Evolutionary conservation across 2,329 filamentous ascomycete species (phyloP).

Genomic region (Zymoseptoria pseudotritici): DNA sequence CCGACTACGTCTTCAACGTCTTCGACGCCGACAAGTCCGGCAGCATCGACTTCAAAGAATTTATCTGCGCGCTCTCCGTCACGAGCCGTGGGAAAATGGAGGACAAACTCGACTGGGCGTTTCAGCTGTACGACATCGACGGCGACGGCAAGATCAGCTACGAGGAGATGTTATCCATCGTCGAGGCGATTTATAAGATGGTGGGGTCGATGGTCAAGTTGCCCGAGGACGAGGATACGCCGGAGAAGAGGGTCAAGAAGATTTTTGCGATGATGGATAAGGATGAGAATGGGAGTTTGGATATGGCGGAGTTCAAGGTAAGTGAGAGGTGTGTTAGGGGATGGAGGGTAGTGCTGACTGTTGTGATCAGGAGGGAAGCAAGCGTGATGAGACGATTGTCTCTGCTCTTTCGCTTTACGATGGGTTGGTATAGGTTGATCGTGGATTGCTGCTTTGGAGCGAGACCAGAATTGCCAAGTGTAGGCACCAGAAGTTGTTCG

Average conservation of each 20-base stretch:
- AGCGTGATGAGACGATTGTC: conserved; percentile 97
- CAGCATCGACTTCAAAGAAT: conserved; percentile 98
- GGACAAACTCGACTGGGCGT: conserved; percentile 98
- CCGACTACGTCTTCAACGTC: conserved; percentile 98
- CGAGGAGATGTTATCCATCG: conserved; percentile 97
- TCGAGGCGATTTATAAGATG: conserved; percentile 99
- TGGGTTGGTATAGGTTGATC: conserved; percentile 59
- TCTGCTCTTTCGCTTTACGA: conserved; percentile 95
- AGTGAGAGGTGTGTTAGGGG: background rate
- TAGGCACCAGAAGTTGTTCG: background rate
- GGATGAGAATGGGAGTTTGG: conserved; percentile 94
- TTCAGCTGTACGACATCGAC: conserved; percentile 98
- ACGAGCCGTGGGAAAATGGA: conserved; percentile 98
- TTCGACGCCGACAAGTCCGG: conserved; percentile 97
- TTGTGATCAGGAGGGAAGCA: conserved; percentile 66
- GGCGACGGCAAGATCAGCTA: conserved; percentile 98
- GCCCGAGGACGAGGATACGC: conserved; percentile 96
- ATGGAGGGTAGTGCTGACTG: conserved; percentile 7
- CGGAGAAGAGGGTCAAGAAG: conserved; percentile 94
- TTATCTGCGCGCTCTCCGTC: conserved; percentile 95
- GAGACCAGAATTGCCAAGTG: background rate
- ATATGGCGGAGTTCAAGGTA: conserved; percentile 91
- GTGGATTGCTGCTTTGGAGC: background rate
- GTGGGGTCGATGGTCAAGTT: conserved; percentile 99
- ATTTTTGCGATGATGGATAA: conserved; percentile 99